Evolutionary conservation across 768 basidiomycete species (phyloP).

Genomic region (Serendipita indica): DNA sequence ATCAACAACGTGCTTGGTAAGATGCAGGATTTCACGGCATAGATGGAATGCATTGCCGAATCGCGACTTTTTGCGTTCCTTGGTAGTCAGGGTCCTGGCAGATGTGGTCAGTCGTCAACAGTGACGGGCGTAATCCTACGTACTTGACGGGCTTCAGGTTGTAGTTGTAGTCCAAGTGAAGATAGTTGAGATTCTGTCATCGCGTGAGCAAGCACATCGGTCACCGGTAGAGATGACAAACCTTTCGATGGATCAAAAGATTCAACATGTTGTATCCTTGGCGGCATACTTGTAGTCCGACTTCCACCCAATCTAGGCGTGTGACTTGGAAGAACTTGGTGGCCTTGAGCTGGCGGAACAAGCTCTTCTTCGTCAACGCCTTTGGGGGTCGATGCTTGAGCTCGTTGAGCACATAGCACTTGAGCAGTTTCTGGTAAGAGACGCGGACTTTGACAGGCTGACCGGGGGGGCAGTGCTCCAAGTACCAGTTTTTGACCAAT

Average conservation of each 20-base stretch:
- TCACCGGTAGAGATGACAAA: conserved; percentile 18
- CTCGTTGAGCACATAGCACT: conserved; percentile 91
- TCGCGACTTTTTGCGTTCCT: conserved; percentile 98
- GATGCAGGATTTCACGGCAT: conserved; percentile 91
- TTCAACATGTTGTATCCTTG: conserved; percentile 99
- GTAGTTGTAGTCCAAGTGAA: conserved; percentile 96
- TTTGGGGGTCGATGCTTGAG: conserved; percentile 80
- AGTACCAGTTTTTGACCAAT: conserved; percentile 89
- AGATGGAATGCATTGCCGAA: conserved; percentile 99
- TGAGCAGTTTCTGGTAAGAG: conserved; percentile 95
- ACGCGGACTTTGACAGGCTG: conserved; percentile 97
- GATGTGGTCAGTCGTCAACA: conserved; percentile 12
- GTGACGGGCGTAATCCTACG: conserved; percentile 15
- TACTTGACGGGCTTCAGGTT: conserved; percentile 92
- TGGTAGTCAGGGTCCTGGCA: conserved; percentile 84
- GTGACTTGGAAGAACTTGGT: conserved; percentile 99
- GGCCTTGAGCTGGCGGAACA: conserved; percentile 92
- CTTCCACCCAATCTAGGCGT: conserved; percentile 96
- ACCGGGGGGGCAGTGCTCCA: conserved; percentile 93
- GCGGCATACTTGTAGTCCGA: conserved; percentile 92
- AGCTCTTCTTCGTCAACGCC: conserved; percentile 94
- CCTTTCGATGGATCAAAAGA: conserved; percentile 95
- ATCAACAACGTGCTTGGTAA: conserved; percentile 97
- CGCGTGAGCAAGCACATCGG: conserved; percentile 7
- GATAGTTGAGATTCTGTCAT: conserved; percentile 69